A percentile compares a stretch with the other conserved stretches of the same genome.
phyloP scores from a whole-genome alignment of 2,329 filamentous ascomycete genomes.

The Plectosphaerella plurivora region DNA sequence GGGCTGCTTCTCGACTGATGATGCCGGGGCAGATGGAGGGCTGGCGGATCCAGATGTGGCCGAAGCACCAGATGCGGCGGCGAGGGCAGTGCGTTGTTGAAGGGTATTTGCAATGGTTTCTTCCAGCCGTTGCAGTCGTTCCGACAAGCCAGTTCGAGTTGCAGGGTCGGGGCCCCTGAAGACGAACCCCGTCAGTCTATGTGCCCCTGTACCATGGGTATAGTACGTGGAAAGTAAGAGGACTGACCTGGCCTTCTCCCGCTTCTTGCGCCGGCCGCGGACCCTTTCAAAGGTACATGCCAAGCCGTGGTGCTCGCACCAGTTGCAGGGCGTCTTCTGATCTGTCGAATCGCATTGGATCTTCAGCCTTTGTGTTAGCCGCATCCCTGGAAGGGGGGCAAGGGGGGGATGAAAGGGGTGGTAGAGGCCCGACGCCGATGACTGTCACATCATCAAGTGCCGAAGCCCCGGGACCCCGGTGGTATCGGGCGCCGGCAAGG shows the following conservation, averaged over 20 bases:
- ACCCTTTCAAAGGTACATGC: conserved; percentile 36
- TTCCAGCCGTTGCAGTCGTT: conserved; percentile 34
- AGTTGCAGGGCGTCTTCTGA: conserved; percentile 36
- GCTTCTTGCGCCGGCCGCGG: conserved; percentile 9
- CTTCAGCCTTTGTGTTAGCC: conserved; percentile 16
- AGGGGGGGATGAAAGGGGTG: not conserved
- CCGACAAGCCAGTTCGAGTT: conserved; percentile 22
- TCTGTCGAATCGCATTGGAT: conserved; percentile 44
- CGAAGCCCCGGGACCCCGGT: not conserved
- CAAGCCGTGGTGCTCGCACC: conserved; percentile 43
- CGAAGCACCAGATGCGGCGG: too few relatives aligned
- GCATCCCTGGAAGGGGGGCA: too few relatives aligned
- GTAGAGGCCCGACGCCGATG: too few relatives aligned
- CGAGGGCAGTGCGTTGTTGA: not conserved
- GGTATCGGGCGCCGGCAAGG: not conserved
- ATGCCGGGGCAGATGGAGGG: too few relatives aligned
- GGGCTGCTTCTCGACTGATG: too few relatives aligned
- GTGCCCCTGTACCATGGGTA: too few relatives aligned
- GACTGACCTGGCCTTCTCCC: conserved; percentile 6
- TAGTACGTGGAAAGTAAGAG: not conserved
- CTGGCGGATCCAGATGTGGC: too few relatives aligned
- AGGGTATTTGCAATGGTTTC: conserved; percentile 18
- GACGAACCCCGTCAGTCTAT: too few relatives aligned
- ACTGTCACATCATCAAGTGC: not conserved
- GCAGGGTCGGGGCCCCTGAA: conserved; percentile 3